These are phyloP conservation scores for Rehmannia glutinosa DNA, from an alignment of 257 asterid genomes.

Conservation along the genomic window DNA sequence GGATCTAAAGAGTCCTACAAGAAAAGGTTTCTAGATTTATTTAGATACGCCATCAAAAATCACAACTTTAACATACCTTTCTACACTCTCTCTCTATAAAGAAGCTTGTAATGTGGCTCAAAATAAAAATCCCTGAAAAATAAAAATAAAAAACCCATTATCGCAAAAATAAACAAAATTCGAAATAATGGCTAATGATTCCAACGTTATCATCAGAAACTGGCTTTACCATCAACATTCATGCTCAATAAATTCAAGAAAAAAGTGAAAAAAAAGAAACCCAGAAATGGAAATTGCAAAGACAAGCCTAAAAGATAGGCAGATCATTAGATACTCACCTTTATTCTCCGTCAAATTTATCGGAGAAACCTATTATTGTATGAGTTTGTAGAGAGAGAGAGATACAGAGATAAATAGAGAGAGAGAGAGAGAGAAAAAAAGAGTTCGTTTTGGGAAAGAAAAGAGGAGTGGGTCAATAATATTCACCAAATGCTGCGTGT, in stretches of 20 bases:
- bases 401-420: no score
- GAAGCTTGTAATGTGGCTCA: constrained; percentile 23
- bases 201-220: constrained; percentile 6
- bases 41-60: not conserved
- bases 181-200: constrained; percentile 9
- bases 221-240: constrained; percentile 9
- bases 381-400: not conserved
- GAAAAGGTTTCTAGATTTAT: constrained; percentile 1
- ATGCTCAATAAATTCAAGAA: constrained; percentile 1
- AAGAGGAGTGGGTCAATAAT: constrained; percentile 19
- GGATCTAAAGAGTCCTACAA: constrained; percentile 17
- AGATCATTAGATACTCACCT: constrained; percentile 18
- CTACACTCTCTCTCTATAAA: not conserved
- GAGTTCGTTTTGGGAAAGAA: not conserved
- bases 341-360: not conserved
- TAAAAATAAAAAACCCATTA: not conserved
- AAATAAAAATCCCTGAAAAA: constrained; percentile 27
- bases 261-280: not conserved
- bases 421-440: constrained; percentile 2
- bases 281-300: not conserved
- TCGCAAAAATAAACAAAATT: not conserved
- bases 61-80: constrained; percentile 8
- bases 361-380: constrained; percentile 17
- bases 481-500: constrained; percentile 19
- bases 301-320: not conserved